Evolutionary conservation across 2,329 filamentous ascomycete species (phyloP).

Genomic region (Didymellaceae sp.): DNA sequence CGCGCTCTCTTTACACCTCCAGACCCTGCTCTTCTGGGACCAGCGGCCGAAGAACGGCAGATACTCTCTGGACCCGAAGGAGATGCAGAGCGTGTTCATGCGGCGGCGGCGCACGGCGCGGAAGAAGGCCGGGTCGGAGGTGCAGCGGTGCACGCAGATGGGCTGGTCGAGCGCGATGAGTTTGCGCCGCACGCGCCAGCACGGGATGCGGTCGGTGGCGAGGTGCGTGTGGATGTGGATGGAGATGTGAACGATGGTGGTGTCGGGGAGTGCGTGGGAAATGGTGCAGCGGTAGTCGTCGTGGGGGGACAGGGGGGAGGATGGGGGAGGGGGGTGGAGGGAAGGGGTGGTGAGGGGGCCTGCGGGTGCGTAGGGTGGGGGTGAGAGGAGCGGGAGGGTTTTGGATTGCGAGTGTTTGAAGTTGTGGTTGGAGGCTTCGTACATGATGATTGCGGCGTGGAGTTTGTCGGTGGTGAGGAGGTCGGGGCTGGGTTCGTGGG

Average conservation of each 20-base stretch:
- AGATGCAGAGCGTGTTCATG: slow-evolving; percentile 11
- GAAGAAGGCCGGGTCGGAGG: slow-evolving; percentile 14
- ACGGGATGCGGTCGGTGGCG: slow-evolving; percentile 7
- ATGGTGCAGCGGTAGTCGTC: slow-evolving; percentile 16
- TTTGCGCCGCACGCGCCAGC: slow-evolving; percentile 10
- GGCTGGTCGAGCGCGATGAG: slow-evolving; percentile 17
- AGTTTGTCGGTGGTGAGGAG: not conserved
- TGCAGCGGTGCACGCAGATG: slow-evolving; percentile 10
- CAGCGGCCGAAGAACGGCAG: slow-evolving; percentile 11
- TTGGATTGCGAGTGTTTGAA: slow-evolving; percentile 1
- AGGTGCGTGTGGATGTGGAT: slow-evolving; percentile 10
- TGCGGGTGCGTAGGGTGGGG: slow-evolving; percentile 1
- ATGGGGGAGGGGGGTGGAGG: not conserved
- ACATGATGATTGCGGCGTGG: slow-evolving; percentile 4
- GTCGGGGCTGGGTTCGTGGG: not conserved
- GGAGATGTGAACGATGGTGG: slow-evolving; percentile 5
- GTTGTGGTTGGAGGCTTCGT: not conserved
- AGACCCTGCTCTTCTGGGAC: slow-evolving; percentile 2
- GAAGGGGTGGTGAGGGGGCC: not conserved
- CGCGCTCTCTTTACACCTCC: slow-evolving; percentile 5
- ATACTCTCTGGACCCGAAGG: slow-evolving; percentile 11
- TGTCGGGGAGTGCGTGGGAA: not conserved
- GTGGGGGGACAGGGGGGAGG: not conserved
- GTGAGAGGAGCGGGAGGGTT: not conserved
- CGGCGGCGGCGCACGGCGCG: slow-evolving; percentile 5